Conservation (phyloP, 2,329 filamentous ascomycete species). For the Fusarium sp. region DNA sequence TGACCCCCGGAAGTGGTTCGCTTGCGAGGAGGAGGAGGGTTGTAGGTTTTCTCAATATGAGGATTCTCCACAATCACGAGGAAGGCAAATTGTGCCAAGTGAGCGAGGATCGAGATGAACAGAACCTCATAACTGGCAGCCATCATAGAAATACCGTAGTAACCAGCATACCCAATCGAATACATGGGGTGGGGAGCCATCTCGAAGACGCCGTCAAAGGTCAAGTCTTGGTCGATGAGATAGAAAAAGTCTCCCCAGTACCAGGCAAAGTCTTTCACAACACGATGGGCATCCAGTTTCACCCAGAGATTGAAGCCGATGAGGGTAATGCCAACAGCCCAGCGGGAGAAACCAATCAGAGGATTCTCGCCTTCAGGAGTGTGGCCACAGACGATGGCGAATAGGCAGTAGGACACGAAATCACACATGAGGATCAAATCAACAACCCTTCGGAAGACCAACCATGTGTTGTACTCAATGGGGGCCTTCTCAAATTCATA, state of each 20-base stretch:
- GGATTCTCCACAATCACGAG: slow-evolving; percentile 93
- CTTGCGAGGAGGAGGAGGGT: slow-evolving; percentile 83
- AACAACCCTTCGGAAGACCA: slow-evolving; percentile 94
- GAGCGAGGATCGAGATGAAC: slow-evolving; percentile 95
- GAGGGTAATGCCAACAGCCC: slow-evolving; percentile 81
- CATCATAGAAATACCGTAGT: slow-evolving; percentile 98
- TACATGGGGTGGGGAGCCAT: slow-evolving; percentile 99
- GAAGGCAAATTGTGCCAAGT: slow-evolving; percentile 94
- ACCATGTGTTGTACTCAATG: slow-evolving; percentile 99
- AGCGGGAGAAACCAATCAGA: slow-evolving; percentile 78
- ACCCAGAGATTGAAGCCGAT: slow-evolving; percentile 98
- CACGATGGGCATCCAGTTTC: slow-evolving; percentile 95
- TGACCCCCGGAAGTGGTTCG: slow-evolving; percentile 56
- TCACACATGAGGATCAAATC: slow-evolving; percentile 99
- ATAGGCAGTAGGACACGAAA: slow-evolving; percentile 96
- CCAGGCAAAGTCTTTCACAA: slow-evolving; percentile 99
- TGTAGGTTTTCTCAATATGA: slow-evolving; percentile 98
- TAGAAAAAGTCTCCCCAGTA: slow-evolving; percentile 99
- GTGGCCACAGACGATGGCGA: slow-evolving; percentile 88
- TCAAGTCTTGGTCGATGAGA: slow-evolving; percentile 96
- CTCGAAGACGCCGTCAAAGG: slow-evolving; percentile 98
- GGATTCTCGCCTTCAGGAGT: slow-evolving; percentile 79
- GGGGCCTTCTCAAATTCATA: slow-evolving; percentile 95
- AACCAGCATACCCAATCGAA: slow-evolving; percentile 96
- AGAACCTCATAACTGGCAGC: slow-evolving; percentile 97